Evolutionary conservation across 2,329 filamentous ascomycete genomes (phyloP).

Genomic region (Verticillium nonalfalfae): DNA sequence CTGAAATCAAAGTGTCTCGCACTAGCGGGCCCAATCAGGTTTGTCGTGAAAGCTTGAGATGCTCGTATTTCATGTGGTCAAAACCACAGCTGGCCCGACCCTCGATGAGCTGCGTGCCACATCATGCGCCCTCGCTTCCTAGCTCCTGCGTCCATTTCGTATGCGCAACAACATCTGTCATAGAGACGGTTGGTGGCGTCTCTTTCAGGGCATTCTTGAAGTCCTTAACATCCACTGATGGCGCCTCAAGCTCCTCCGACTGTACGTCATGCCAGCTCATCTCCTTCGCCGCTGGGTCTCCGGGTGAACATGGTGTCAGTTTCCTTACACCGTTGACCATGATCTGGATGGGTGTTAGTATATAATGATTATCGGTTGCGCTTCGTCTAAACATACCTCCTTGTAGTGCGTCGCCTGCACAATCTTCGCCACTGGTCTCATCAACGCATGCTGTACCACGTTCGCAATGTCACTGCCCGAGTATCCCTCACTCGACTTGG

Average conservation of each 20-base stretch:
- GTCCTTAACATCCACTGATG: slow-evolving; percentile 80
- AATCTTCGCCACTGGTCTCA: slow-evolving; percentile 96
- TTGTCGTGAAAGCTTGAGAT: neutral
- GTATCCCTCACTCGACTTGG: slow-evolving; percentile 82
- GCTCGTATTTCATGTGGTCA: neutral
- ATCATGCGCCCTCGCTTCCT: slow-evolving; percentile 72
- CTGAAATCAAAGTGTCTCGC: neutral
- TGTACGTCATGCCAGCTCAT: slow-evolving; percentile 92
- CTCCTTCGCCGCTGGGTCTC: slow-evolving; percentile 77
- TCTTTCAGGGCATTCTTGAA: slow-evolving; percentile 89
- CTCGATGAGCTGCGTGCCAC: neutral
- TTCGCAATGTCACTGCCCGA: slow-evolving; percentile 95
- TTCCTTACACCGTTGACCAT: slow-evolving; percentile 60
- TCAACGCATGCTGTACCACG: slow-evolving; percentile 90
- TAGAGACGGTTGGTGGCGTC: slow-evolving; percentile 83
- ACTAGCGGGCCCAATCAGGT: neutral
- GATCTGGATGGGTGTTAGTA: slow-evolving; percentile 44
- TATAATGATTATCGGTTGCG: neutral
- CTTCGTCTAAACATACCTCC: slow-evolving; percentile 50
- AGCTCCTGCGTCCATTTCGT: slow-evolving; percentile 95
- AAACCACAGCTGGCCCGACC: neutral
- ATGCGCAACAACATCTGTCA: slow-evolving; percentile 76
- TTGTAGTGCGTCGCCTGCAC: slow-evolving; percentile 98
- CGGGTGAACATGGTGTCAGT: slow-evolving; percentile 88
- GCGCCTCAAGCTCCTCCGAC: slow-evolving; percentile 78